Evolutionary conservation across 441 rosid species (phyloP).

Genomic region (Breynia disticha): DNA sequence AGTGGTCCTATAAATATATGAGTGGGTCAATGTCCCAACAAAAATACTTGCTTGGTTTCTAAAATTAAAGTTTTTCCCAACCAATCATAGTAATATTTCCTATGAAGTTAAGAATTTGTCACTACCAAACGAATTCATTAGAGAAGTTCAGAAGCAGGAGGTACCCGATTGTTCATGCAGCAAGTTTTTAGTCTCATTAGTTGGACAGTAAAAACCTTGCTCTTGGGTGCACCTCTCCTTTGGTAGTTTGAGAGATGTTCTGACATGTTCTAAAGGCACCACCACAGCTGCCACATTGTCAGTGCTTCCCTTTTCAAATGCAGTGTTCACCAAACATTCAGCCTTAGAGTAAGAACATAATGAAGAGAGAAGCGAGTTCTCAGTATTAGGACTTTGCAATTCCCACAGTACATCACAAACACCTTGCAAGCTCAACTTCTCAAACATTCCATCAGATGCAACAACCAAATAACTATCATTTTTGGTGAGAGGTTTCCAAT

Average conservation of each 20-base stretch:
- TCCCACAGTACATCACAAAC: constrained; percentile 81
- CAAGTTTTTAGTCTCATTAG: constrained; percentile 25
- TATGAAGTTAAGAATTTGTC: too few species aligned
- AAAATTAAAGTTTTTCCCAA: too few species aligned
- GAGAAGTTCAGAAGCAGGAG: constrained; percentile 13
- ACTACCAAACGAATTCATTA: neutral
- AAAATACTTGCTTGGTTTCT: too few species aligned
- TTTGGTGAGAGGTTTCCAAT: constrained; percentile 60
- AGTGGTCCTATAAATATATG: too few species aligned
- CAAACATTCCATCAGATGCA: constrained; percentile 93
- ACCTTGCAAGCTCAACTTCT: constrained; percentile 64
- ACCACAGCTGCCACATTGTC: constrained; percentile 85
- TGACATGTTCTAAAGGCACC: constrained; percentile 52
- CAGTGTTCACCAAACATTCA: constrained; percentile 69
- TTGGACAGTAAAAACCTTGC: constrained; percentile 27
- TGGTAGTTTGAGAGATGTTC: constrained; percentile 30
- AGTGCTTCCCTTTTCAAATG: constrained; percentile 69
- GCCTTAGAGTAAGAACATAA: constrained; percentile 68
- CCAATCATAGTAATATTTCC: too few species aligned
- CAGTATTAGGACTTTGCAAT: constrained; percentile 28
- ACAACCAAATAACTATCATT: constrained; percentile 85
- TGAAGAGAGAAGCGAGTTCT: constrained; percentile 39
- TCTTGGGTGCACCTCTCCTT: constrained; percentile 30
- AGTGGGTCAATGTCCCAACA: too few species aligned
- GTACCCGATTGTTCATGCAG: constrained; percentile 41